Evolutionary conservation across 768 basidiomycete genomes (phyloP), one percentile per base, ranked within the genome.

Genomic region (Kwoniella heveanensis): DNA sequence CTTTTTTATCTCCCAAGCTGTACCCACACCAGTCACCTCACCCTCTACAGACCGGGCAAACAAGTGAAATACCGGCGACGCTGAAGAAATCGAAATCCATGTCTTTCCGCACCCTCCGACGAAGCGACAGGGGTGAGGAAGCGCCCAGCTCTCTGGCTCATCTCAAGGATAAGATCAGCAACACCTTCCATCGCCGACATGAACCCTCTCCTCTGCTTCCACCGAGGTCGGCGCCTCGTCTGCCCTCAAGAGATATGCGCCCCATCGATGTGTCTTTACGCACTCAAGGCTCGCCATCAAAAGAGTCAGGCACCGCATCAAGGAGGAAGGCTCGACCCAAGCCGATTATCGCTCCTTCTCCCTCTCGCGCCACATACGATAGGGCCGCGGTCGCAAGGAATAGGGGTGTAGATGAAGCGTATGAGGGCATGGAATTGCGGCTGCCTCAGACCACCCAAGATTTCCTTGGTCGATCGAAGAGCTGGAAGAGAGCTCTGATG

Each of bases 141-240:
- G 55, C 26, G 29, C 55, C 55, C 15, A 57, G 44, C n/a, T 57
- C 55, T 12, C 22, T 51, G 22, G 25, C 57, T 0, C 22, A 59
- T 29, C 48, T 59, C 21, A 51, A 25, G 22, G 25, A 32, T 24
- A 59, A 51, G 44, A 59, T 59, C 39, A 27, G 46, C 15, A 15
- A 59, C 24, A 59, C 47, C 10, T 36, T 59, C n/a, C 57, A 59
- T 37, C 54, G 36, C 5, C 32, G 24, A 46, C 30, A 26, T 9
- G 24, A 47, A 13, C 22, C 44, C 25, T 36, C 49, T 26, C 19
- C 19, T 36, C 24, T n/a, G 47, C 26, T 17, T 19, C 8, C 8
- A 7, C 39, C 8, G 15, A 17, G 17, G 19, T 17, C 10, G 15
- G 8, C 39, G 39, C 39, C 32, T 36, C 32, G 3, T 44, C 19